Evolutionary conservation across 257 asterid species (phyloP).

Genomic region (Penstemon barbatus): DNA sequence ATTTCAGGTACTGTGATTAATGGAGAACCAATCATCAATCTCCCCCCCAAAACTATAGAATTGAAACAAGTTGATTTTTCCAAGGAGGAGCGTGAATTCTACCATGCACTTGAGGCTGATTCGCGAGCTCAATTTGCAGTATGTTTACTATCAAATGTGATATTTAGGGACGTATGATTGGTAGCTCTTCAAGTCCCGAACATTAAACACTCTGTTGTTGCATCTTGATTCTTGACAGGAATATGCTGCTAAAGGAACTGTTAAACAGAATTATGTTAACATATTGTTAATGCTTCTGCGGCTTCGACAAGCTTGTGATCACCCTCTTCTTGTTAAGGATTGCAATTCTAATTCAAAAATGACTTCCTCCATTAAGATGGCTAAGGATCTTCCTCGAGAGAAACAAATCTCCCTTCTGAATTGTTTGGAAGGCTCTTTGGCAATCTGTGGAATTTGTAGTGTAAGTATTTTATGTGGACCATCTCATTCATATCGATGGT

Average conservation of each 20-base stretch:
- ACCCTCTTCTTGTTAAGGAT: slow-evolving; percentile 91
- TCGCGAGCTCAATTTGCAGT: slow-evolving; percentile 98
- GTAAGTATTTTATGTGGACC: slow-evolving; percentile 50
- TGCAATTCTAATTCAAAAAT: slow-evolving; percentile 50
- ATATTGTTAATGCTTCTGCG: slow-evolving; percentile 93
- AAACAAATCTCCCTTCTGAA: slow-evolving; percentile 61
- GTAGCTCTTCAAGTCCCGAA: slow-evolving; percentile 17
- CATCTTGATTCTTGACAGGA: slow-evolving; percentile 54
- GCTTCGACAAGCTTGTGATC: slow-evolving; percentile 99
- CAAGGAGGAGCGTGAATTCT: slow-evolving; percentile 76
- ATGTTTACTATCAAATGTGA: slow-evolving; percentile 38
- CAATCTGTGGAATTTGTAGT: slow-evolving; percentile 86
- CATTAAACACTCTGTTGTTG: slow-evolving; percentile 26
- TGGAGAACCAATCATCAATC: slow-evolving; percentile 86
- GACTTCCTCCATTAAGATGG: slow-evolving; percentile 75
- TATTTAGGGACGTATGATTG: slow-evolving; percentile 21
- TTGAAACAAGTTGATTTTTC: slow-evolving; percentile 84
- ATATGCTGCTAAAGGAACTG: slow-evolving; percentile 97
- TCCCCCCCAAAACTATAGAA: slow-evolving; percentile 81
- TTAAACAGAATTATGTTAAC: slow-evolving; percentile 89
- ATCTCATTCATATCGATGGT: not conserved
- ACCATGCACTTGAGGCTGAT: slow-evolving; percentile 80
- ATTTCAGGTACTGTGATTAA: slow-evolving; percentile 70
- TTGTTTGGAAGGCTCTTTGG: slow-evolving; percentile 82
- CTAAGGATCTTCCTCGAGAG: slow-evolving; percentile 77